Conservation (phyloP, 257 asterid species). For the Fraxinus excelsior region DNA sequence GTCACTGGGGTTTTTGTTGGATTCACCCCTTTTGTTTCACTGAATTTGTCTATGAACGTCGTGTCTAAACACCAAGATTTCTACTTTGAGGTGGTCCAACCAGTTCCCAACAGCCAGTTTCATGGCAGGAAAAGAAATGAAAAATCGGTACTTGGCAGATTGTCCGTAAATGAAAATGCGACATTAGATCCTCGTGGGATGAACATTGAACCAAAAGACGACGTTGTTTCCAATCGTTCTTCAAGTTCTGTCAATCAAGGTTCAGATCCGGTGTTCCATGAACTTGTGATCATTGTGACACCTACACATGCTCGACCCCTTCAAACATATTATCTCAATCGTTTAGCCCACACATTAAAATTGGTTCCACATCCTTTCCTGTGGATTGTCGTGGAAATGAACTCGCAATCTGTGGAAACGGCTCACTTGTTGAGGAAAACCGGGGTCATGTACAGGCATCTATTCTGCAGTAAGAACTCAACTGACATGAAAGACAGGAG, state of each 20-base stretch:
- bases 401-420: constrained; percentile 53
- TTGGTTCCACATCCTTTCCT: constrained; percentile 62
- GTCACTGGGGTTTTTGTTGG: constrained; percentile 60
- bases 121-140: constrained; percentile 30
- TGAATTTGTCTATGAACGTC: constrained; percentile 37
- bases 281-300: constrained; percentile 73
- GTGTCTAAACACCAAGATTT: constrained; percentile 46
- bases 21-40: constrained; percentile 54
- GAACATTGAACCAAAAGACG: constrained; percentile 29
- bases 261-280: constrained; percentile 28
- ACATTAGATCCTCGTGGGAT: constrained; percentile 25
- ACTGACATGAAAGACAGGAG: constrained; percentile 41
- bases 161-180: constrained; percentile 28
- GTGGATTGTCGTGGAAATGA: constrained; percentile 87
- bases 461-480: constrained; percentile 50
- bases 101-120: constrained; percentile 28
- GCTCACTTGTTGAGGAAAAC: constrained; percentile 68
- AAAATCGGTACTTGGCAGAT: constrained; percentile 24
- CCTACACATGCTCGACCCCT: constrained; percentile 48
- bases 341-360: constrained; percentile 56
- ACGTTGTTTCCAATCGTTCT: constrained; percentile 25
- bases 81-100: constrained; percentile 41
- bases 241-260: constrained; percentile 18
- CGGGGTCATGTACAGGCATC: constrained; percentile 74
- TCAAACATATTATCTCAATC: constrained; percentile 59